Conservation (phyloP, 1,284 basidiomycete genomes). For the Moniliella sp. region DNA sequence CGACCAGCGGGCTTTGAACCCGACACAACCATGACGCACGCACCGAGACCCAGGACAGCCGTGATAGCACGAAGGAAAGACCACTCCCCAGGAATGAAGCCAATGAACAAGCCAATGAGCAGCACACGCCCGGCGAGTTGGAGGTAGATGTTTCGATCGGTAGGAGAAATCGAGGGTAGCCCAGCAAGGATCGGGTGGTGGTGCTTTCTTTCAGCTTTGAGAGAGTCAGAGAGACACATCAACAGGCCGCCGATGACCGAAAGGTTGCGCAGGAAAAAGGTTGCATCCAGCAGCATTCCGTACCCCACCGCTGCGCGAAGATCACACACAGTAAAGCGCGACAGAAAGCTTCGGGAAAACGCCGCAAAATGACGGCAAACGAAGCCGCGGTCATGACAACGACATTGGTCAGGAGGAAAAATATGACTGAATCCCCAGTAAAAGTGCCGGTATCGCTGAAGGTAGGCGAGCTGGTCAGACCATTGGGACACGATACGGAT, state of each 20-base stretch:
- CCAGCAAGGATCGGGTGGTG: conserved; percentile 60
- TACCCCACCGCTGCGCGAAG: conserved; percentile 79
- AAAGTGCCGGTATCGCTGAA: conserved; percentile 59
- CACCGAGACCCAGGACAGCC: conserved; percentile 45
- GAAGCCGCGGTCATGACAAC: conserved; percentile 71
- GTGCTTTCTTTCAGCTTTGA: conserved; percentile 50
- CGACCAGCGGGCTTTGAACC: conserved; percentile 98
- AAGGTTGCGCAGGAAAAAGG: conserved; percentile 93
- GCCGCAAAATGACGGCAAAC: conserved; percentile 65
- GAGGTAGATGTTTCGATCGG: conserved; percentile 78
- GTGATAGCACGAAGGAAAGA: conserved; percentile 61
- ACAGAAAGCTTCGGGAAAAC: conserved; percentile 68
- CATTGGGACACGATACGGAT: conserved; percentile 80
- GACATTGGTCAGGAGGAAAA: conserved; percentile 82
- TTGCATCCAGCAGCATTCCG: conserved; percentile 84
- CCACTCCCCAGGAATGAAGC: conserved; percentile 87
- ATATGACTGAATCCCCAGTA: conserved; percentile 79
- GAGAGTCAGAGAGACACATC: conserved; percentile 93
- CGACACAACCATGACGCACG: conserved; percentile 92
- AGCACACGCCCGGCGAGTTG: conserved; percentile 86
- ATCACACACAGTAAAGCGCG: conserved; percentile 75
- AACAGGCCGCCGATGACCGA: conserved; percentile 74
- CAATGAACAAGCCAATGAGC: conserved; percentile 95
- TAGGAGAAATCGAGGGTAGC: conserved; percentile 64
- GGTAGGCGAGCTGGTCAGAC: conserved; percentile 59